phyloP scores from a whole-genome alignment of 1,284 basidiomycete species.

The Ceratobasidium sp. region DNA sequence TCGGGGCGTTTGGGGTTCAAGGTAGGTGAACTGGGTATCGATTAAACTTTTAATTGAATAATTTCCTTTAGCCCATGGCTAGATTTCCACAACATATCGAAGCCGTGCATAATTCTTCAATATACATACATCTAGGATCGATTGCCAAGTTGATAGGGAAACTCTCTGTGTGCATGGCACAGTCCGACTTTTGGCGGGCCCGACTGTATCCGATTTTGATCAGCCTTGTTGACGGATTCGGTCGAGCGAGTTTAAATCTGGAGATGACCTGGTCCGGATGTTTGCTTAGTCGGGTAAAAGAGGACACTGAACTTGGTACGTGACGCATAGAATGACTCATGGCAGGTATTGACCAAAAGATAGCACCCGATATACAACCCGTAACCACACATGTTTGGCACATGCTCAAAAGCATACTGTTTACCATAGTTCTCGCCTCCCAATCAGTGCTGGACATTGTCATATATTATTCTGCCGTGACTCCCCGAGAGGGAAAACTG shows the following conservation, averaged over 20 bases:
- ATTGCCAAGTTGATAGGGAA: conserved; percentile 16
- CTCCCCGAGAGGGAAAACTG: conserved; percentile 4
- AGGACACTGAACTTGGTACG: conserved; percentile 35
- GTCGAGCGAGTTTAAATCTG: conserved; percentile 9
- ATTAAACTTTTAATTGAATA: neutral
- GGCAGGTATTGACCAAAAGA: neutral
- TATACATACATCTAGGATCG: conserved; percentile 21
- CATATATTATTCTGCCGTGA: conserved; percentile 27
- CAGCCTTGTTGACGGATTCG: conserved; percentile 1
- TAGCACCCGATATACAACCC: conserved; percentile 20
- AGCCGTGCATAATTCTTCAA: neutral
- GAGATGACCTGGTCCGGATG: conserved; percentile 36
- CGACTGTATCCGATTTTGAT: conserved; percentile 6
- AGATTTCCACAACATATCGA: conserved; percentile 9
- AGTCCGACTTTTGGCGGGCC: conserved; percentile 27
- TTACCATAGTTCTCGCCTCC: conserved; percentile 39
- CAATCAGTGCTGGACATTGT: conserved; percentile 39
- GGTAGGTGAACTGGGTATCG: neutral
- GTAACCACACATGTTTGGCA: conserved; percentile 41
- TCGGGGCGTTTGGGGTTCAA: conserved; percentile 15
- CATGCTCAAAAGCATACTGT: conserved; percentile 42
- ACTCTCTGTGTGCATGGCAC: conserved; percentile 27
- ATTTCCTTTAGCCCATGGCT: neutral
- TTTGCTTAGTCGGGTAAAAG: conserved; percentile 12
- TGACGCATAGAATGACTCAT: neutral